These are phyloP conservation scores for Podaxis pistillaris DNA, from an alignment of 768 basidiomycete species.

Conservation along the genomic window DNA sequence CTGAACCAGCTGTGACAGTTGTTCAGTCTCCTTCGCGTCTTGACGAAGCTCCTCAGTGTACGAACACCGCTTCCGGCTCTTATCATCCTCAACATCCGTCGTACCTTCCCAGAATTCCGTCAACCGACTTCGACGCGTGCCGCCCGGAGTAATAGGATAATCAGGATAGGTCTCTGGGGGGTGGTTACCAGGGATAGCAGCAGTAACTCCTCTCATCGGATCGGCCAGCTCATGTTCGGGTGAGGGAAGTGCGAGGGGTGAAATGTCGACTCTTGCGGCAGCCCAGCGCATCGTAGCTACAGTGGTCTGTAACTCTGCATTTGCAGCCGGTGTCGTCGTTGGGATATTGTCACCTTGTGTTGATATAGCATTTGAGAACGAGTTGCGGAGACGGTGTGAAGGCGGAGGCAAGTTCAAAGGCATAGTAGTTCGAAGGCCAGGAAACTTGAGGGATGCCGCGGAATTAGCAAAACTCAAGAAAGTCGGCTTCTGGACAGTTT, in stretches of 20 bases:
- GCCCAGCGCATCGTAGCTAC: constrained; percentile 87
- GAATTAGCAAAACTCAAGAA: constrained; percentile 2
- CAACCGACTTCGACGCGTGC: constrained; percentile 53
- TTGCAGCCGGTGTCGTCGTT: constrained; percentile 24
- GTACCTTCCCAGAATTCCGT: constrained; percentile 80
- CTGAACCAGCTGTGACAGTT: constrained; percentile 6
- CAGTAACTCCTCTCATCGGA: constrained; percentile 76
- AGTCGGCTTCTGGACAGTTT: neutral
- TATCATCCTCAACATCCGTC: constrained; percentile 52
- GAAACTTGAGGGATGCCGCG: constrained; percentile 21
- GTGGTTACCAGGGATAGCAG: constrained; percentile 65
- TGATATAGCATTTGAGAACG: constrained; percentile 26
- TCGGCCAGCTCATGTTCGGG: constrained; percentile 92
- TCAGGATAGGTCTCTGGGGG: constrained; percentile 27
- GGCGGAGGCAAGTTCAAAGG: constrained; percentile 25
- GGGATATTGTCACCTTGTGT: constrained; percentile 16
- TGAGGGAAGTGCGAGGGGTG: constrained; percentile 83
- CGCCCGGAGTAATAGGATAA: constrained; percentile 44
- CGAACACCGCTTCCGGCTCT: constrained; percentile 17
- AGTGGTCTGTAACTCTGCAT: constrained; percentile 57
- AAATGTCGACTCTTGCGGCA: constrained; percentile 78
- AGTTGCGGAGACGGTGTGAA: constrained; percentile 33
- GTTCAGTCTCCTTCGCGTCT: constrained; percentile 6
- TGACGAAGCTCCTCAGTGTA: constrained; percentile 12
- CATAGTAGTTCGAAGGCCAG: constrained; percentile 19